Evolutionary conservation across 1,284 basidiomycete genomes (phyloP), one percentile per base, ranked within the genome.

Genomic region (Moesziomyces parantarcticus): DNA sequence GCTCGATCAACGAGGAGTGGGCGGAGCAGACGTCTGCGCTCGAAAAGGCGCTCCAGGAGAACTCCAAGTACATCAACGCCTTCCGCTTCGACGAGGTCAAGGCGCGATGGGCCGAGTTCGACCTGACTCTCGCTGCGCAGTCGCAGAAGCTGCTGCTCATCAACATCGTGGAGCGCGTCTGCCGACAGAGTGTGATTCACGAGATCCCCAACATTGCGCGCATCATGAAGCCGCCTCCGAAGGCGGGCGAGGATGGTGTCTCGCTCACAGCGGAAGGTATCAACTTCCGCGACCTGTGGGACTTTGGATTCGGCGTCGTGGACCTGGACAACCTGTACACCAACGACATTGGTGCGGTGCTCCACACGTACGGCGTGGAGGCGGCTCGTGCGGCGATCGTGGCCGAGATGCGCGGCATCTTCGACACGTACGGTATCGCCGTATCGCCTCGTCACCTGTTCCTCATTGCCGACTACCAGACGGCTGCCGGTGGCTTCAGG

Each of bases 381-480:
- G 85, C 85, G 0, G 85, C 85, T 3, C 78, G 85, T 22, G 76
- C 80, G 10, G 82, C 83, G 21, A 85, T 86, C 65, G 85, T 86
- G 51, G 72, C 88, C 61, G 96, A 99, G 85, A 92, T 99, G 86
- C 88, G 90, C 46, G 90, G 89, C 40, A 94, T 99, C 55, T 99
- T 99, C 85, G 90, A 77, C 50, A 94, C 92, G 4, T 99, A 99
- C 86, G 96, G 92, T 83, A 99, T 99, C 82, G 92, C 92, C 65
- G 97, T 99, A 57, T 91, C 98, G 85, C 90, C 89, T 77, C 90
- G 97, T 58, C 97, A 99, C 87, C 87, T 99, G 57, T 94, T 95
- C 81, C 88, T 99, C 66, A 97, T 99, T 83, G 97, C 97, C 34
- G 97, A 99, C 85, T 99, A 99, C 85, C 77, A 98, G 93, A 99